Evolutionary conservation across 2,329 filamentous ascomycete species (phyloP), one percentile per base, ranked within the genome.

Genomic region (Venturia asperata): DNA sequence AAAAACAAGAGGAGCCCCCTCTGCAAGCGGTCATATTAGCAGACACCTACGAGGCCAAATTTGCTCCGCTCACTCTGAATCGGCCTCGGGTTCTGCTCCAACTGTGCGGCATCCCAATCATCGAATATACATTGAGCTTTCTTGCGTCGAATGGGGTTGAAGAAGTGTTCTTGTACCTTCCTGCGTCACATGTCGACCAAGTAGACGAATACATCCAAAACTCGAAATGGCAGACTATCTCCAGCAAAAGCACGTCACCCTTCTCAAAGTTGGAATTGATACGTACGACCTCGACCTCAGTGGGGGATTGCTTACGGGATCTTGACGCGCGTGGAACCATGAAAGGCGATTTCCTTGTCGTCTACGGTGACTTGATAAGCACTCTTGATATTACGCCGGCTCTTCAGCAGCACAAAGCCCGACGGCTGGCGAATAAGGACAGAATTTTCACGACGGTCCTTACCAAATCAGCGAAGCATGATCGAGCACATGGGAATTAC

Each of bases 401-500:
- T 10, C 79, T 99, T 63, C 85, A 87, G 3, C 87, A 86, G 64
- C 94, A 99, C 75, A 86, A 90, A 67, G 87, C 87, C 65, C 87
- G 94, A 66, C 86, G 92, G 67, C 85, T 88, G 72, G 86, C 87
- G 64, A 91, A 95, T 78, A 93, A 94, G 72, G 93, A 96, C 74
- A 92, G 93, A 45, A 96, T 97, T 77, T 97, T 99, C 94, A 99
- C 94, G 3, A 89, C 97, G 83, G 85, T 99, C 15, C 79, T 97
- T 66, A 85, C 91, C 58, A 88, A 92, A 74, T 90, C 87, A 10
- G 91, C 90, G 58, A 78, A 83, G 7, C 19, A 81, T 61, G 91
- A 96, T 77, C 82, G 90, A 64, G 92, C 91, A 37, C 93, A 93
- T 75, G 82, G 86, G 1, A 86, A 88, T 66, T 84, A 90, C 68